Evolutionary conservation across 352 stramenopile genomes (phyloP).

Genomic region (Phytophthora ramorum): DNA sequence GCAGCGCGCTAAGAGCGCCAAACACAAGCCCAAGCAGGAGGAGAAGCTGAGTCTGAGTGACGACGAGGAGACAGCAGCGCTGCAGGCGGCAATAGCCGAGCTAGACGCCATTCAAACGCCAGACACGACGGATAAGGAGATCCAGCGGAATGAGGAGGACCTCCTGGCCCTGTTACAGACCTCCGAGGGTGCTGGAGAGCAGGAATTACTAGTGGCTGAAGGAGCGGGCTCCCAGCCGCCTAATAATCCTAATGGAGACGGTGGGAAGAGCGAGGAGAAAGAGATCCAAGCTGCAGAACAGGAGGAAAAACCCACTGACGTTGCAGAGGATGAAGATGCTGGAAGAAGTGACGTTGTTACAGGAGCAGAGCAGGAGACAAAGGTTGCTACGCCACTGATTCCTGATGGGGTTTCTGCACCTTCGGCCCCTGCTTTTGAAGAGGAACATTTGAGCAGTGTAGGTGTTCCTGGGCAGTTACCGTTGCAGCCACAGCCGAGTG

Average conservation of each 20-base stretch:
- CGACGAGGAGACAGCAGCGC: constrained; percentile 10
- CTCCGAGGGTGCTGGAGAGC: constrained; percentile 1
- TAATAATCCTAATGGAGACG: constrained; percentile 22
- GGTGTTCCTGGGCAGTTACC: constrained; percentile 4
- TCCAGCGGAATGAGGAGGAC: constrained; percentile 67
- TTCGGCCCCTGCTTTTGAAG: constrained; percentile 39
- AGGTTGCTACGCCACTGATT: neutral
- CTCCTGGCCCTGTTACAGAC: constrained; percentile 53
- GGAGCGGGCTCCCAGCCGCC: constrained; percentile 26
- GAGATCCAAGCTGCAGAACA: neutral
- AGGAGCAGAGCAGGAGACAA: neutral
- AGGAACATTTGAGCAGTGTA: constrained; percentile 3
- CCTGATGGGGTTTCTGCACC: constrained; percentile 15
- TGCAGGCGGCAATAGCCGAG: constrained; percentile 22
- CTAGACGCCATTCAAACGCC: constrained; percentile 22
- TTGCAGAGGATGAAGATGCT: too few species aligned
- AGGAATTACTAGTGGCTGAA: constrained; percentile 33
- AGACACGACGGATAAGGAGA: constrained; percentile 42
- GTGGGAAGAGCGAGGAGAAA: neutral
- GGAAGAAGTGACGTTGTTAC: neutral
- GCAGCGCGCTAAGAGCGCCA: constrained; percentile 4
- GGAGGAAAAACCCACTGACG: neutral
- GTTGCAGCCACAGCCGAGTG: constrained; percentile 23
- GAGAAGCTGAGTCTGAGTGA: constrained; percentile 7
- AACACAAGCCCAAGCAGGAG: constrained; percentile 6